These are phyloP conservation scores for Wickerhamiella australiensis DNA, from an alignment of 805 yeast genomes.

Conservation along the genomic window DNA sequence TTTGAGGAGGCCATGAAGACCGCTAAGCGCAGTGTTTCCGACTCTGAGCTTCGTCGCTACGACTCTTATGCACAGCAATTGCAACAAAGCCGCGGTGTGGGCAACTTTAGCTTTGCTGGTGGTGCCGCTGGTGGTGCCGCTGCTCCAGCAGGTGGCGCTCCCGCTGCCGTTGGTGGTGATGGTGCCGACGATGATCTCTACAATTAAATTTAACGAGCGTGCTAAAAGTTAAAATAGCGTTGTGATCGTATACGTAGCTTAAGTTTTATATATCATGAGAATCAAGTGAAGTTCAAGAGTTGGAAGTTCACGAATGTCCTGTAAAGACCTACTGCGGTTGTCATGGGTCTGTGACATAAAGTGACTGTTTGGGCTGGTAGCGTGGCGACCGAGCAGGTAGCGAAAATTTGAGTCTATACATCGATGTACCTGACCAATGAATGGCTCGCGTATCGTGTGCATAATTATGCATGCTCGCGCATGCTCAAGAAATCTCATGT, in stretches of 20 bases:
- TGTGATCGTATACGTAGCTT: background rate
- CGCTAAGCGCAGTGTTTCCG: slow-evolving; percentile 93
- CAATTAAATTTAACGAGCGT: slow-evolving; percentile 29
- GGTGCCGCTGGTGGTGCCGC: slow-evolving; percentile 31
- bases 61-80: slow-evolving; percentile 97
- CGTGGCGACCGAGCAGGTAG: no score
- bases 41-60: slow-evolving; percentile 94
- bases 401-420: no score
- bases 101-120: slow-evolving; percentile 70
- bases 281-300: no score
- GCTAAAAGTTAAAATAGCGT: background rate
- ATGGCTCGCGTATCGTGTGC: no score
- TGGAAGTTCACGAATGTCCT: no score
- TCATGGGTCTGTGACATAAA: no score
- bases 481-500: no score
- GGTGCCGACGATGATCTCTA: slow-evolving; percentile 60
- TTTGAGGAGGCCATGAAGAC: slow-evolving; percentile 99
- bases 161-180: slow-evolving; percentile 39
- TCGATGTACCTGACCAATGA: no score
- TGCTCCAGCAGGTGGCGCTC: slow-evolving; percentile 36
- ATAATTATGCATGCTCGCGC: no score
- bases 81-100: slow-evolving; percentile 90
- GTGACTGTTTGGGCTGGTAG: no score
- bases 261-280: background rate
- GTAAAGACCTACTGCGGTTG: no score